Percentiles rank a stretch among this genome's conserved stretches.
Evolutionary conservation across 2,329 filamentous ascomycete genomes (phyloP).

Genomic region (Fusarium udum): DNA sequence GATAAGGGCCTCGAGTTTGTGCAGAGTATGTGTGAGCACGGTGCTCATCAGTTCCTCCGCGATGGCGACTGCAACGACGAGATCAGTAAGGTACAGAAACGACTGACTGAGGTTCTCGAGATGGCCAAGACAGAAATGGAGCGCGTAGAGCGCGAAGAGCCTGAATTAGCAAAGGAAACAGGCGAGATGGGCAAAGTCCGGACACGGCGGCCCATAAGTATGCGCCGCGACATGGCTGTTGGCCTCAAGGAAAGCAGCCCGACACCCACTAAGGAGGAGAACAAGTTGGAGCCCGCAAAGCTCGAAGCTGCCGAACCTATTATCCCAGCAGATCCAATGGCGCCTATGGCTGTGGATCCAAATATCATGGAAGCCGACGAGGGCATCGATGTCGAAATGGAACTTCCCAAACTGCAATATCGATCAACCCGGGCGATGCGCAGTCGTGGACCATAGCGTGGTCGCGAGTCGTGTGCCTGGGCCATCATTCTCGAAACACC

Average conservation of each 20-base stretch:
- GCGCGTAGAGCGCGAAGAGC: constrained; percentile 63
- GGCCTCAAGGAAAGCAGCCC: constrained; percentile 43
- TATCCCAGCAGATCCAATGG: constrained; percentile 22
- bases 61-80: constrained; percentile 86
- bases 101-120: constrained; percentile 70
- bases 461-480: constrained; percentile 34
- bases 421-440: constrained; percentile 55
- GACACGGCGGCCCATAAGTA: constrained; percentile 62
- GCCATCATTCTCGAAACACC: constrained; percentile 28
- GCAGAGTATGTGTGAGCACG: constrained; percentile 84
- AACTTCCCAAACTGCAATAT: constrained; percentile 53
- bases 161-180: constrained; percentile 53
- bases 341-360: constrained; percentile 48
- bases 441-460: constrained; percentile 43
- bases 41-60: constrained; percentile 88
- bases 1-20: constrained; percentile 83
- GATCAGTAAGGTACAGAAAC: constrained; percentile 73
- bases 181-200: constrained; percentile 55
- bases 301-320: constrained; percentile 36
- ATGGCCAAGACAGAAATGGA: constrained; percentile 69
- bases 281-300: constrained; percentile 40
- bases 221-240: constrained; percentile 57
- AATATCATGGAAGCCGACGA: constrained; percentile 54
- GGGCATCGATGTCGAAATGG: constrained; percentile 52
- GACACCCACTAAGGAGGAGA: constrained; percentile 38